Evolutionary conservation across 1,139 yeast genomes (phyloP), one percentile per base, ranked within the genome.

Genomic region (Kurtzmaniella natalensis): DNA sequence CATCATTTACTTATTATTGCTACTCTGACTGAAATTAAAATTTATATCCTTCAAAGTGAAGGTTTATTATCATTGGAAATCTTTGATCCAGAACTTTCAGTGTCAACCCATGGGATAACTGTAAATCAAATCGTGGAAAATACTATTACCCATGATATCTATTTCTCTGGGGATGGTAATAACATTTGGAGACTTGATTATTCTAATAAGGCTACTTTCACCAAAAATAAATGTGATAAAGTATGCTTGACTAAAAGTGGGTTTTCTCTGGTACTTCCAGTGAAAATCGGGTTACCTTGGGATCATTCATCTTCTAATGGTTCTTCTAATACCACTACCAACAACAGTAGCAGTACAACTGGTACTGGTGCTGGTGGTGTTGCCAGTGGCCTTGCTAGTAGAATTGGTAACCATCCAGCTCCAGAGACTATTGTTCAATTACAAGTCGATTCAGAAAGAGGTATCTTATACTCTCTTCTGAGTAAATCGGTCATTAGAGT

Each of bases 141-240:
- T 48, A 76, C 76, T 18, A 60, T 64, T 28, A 78, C 92, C 0
- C 84, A 88, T 32, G 89, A 94, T 37, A 76, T 94, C 6, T 87
- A 84, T 53, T 86, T 94, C 54, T 71, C 84, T 14, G 95, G 95
- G 9, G 88, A 85, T 46, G 94, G 92, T 3, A 64, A 74, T 30
- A 80, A 89, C 47, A 70, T 94, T 32, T 92, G 96, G 95, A 88
- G 87, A 51, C 66, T 92, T 37, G 81, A 78, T 40, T 94, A 94
- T 53, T 76, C 89, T n/a, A 83, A 81, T 43, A 77, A 83, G 24
- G 92, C 89, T 31, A 82, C 87, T 33, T 92, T 96, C 84, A 87
- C 87, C 51, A 78, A 81, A 42, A 83, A 85, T 50, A 82, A 80
- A 47, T 86, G 95, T 51, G 80, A 78, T 44, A 88, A 87, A 54